These are phyloP conservation scores for Purshia tridentata DNA, from an alignment of 306 rosid genomes.

Conservation along the genomic window DNA sequence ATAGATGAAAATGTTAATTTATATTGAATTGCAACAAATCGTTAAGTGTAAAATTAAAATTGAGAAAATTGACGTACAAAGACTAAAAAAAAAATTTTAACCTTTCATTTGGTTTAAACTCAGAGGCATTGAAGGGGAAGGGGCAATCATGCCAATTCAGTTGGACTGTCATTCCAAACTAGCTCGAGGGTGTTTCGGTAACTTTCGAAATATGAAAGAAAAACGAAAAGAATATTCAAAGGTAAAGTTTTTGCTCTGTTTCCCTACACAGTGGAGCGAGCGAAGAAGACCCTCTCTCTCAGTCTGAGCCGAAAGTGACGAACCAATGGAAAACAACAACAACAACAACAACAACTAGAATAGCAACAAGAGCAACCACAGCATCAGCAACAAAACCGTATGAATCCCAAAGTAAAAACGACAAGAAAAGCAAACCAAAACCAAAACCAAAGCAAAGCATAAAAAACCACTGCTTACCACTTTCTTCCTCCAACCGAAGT, in stretches of 20 bases:
- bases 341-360: constrained; percentile 31
- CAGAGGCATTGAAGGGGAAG: constrained; percentile 1
- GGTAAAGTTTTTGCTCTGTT: constrained; percentile 27
- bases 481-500: constrained; percentile 19
- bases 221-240: constrained; percentile 4
- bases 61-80: too few species aligned
- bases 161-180: neutral
- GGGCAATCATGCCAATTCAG: constrained; percentile 4
- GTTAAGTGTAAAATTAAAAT: too few species aligned
- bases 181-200: constrained; percentile 37
- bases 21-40: too few species aligned
- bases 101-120: neutral
- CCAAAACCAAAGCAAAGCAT: constrained; percentile 16
- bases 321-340: constrained; percentile 54
- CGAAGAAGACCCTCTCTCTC: neutral
- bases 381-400: constrained; percentile 5
- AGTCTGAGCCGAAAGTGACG: constrained; percentile 74
- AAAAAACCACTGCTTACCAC: neutral
- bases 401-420: constrained; percentile 11
- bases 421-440: constrained; percentile 8
- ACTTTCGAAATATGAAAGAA: neutral
- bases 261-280: constrained; percentile 51
- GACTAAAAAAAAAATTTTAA: too few species aligned
- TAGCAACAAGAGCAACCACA: constrained; percentile 14
- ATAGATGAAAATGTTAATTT: too few species aligned